Percentiles rank a stretch among this genome's conserved stretches.
phyloP scores from a whole-genome alignment of 257 asterid species.

The Scutellaria baicalensis region DNA sequence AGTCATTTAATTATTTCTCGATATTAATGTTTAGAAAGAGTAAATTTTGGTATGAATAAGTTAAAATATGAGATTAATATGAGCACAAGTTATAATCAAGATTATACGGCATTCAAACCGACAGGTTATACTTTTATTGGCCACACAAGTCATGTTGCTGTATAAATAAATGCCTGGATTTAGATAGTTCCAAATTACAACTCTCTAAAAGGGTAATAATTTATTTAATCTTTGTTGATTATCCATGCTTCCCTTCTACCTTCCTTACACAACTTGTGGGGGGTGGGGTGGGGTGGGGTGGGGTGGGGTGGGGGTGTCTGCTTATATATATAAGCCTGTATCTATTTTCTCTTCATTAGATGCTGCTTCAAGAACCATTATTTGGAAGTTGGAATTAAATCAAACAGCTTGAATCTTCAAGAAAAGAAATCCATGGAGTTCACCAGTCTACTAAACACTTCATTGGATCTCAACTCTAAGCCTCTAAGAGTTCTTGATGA shows the following conservation, averaged over 20 bases:
- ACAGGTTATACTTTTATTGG: slow-evolving; percentile 12
- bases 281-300: not conserved
- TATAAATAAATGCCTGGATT: not conserved
- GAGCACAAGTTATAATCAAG: not conserved
- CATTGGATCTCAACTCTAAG: slow-evolving; percentile 51
- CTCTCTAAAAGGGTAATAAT: not conserved
- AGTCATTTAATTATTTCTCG: not conserved
- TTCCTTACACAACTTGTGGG: slow-evolving; percentile 23
- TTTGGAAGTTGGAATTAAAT: not conserved
- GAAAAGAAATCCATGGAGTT: slow-evolving; percentile 54
- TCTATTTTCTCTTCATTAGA: slow-evolving; percentile 4
- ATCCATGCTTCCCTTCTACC: slow-evolving; percentile 20
- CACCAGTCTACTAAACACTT: slow-evolving; percentile 50
- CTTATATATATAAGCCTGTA: slow-evolving; percentile 5
- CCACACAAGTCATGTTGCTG: not conserved
- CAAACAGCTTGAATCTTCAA: not conserved
- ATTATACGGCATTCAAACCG: slow-evolving; percentile 3
- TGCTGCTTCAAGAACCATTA: not conserved
- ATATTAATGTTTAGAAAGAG: too few relatives aligned
- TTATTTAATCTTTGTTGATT: not conserved
- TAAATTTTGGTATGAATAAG: too few relatives aligned
- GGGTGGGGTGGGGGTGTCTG: not conserved
- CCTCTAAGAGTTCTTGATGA: slow-evolving; percentile 35
- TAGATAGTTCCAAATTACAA: slow-evolving; percentile 8
- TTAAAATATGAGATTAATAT: not conserved